Evolutionary conservation across 306 rosid genomes (phyloP), one percentile per base, ranked within the genome.

Genomic region (Citrullus mucosospermus): DNA sequence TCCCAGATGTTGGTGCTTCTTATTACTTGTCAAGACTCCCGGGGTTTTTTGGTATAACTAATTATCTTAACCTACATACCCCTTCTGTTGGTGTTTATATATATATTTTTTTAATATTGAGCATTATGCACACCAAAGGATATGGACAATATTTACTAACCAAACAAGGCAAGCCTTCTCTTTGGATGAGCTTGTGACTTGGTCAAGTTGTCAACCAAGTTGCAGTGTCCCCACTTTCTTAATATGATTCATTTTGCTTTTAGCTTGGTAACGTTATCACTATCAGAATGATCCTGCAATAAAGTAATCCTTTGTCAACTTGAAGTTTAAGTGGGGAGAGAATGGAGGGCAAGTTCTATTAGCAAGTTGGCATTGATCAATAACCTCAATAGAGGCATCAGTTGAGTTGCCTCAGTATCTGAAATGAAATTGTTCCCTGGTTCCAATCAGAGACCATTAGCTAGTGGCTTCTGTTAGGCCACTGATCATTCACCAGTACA

Each of bases 1-100:
- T 95, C 83, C 98, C 98, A 16, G 98, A 95, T 82, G 92, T 92
- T 53, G 98, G 98, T 70, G 89, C 97, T 71, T 82, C 98, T 41
- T 95, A 90, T 78, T 95, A 82, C 88, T 82, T 95, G 87, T 91
- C 98, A 75, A 92, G 98, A 86, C 91, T 95, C 74, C 88, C 91
- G 50, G 97, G 98, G 82, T 95, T 88, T 87, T 87, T 90, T 77
- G 97, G 98, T 95, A 92, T 66, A 78, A 82, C 76, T 82, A 74
- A 63, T 62, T 66, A 32, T 80, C 8, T 11, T 46, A 44, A 70
- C 57, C 44, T 48, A 30, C 14, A 72, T 51, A 72, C 14, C 20
- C 43, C 77, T 25, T 48, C 44, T 72, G 60, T 50, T 50, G 15
- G 6, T 25, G 60, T 72, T 14, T 48, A 18, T 71, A 6, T 51